Evolutionary conservation across 441 rosid species (phyloP).

Genomic region (Flueggea neowawraea): DNA sequence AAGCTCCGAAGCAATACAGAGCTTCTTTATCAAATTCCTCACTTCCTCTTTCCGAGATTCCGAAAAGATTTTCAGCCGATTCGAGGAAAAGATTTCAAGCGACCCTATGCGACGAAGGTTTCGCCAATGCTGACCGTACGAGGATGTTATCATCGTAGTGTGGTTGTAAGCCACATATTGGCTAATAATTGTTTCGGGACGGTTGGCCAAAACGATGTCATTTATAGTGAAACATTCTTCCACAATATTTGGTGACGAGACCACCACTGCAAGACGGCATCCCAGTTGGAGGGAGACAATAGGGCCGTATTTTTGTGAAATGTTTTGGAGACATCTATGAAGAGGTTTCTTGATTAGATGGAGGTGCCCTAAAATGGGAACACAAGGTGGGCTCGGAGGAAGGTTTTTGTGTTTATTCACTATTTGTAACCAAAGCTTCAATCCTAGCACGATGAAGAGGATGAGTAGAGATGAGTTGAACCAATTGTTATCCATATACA

Average conservation of each 20-base stretch:
- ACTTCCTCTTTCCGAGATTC: constrained; percentile 35
- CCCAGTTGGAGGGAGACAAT: constrained; percentile 40
- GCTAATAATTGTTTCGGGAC: constrained; percentile 24
- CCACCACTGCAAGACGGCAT: constrained; percentile 29
- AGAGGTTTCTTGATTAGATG: constrained; percentile 49
- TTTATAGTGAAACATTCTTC: constrained; percentile 47
- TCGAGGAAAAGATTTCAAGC: constrained; percentile 37
- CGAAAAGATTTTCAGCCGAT: constrained; percentile 28
- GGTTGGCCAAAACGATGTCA: constrained; percentile 51
- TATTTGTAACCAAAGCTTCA: no score
- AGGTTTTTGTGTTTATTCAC: constrained; percentile 11
- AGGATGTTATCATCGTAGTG: constrained; percentile 18
- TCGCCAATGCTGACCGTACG: constrained; percentile 59
- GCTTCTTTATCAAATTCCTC: constrained; percentile 8
- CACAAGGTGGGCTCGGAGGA: constrained; percentile 52
- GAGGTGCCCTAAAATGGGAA: constrained; percentile 62
- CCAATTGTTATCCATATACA: no score
- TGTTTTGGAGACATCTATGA: constrained; percentile 32
- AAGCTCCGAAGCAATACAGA: constrained; percentile 4
- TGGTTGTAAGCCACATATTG: constrained; percentile 37
- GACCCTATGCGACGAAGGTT: constrained; percentile 48
- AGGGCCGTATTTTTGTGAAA: constrained; percentile 37
- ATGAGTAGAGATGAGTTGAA: no score
- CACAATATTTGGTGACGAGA: constrained; percentile 33
- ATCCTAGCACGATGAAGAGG: no score